Conservation (phyloP, 2,329 filamentous ascomycete species). For the Pyricularia pennisetigena region DNA sequence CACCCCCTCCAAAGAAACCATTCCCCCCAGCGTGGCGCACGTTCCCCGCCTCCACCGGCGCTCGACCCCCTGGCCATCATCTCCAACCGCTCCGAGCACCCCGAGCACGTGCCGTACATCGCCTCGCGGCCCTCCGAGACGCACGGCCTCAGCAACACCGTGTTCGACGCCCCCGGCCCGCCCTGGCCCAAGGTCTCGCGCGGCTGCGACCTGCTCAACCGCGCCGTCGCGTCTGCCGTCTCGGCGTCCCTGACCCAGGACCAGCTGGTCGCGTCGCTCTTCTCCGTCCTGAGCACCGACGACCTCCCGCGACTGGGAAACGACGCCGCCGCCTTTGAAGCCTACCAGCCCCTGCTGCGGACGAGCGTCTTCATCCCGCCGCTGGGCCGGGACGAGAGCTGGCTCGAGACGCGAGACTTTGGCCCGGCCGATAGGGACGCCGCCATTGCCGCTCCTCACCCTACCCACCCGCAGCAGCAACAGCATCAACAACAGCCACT, state of each 20-base stretch:
- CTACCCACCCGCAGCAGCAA: slow-evolving; percentile 20
- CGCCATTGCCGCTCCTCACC: slow-evolving; percentile 20
- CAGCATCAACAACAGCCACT: slow-evolving; percentile 14
- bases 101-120: slow-evolving; percentile 48
- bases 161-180: slow-evolving; percentile 31
- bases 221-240: slow-evolving; percentile 29
- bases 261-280: slow-evolving; percentile 39
- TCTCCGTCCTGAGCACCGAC: slow-evolving; percentile 45
- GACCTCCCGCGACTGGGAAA: slow-evolving; percentile 34
- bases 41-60: slow-evolving; percentile 6
- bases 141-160: slow-evolving; percentile 54
- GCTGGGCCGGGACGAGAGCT: slow-evolving; percentile 39
- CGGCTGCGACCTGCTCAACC: slow-evolving; percentile 36
- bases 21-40: slow-evolving; percentile 9
- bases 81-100: slow-evolving; percentile 46
- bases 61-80: slow-evolving; percentile 48
- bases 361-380: slow-evolving; percentile 52
- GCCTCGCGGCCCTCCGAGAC: slow-evolving; percentile 34
- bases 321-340: slow-evolving; percentile 35
- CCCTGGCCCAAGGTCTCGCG: slow-evolving; percentile 51
- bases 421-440: slow-evolving; percentile 10
- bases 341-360: slow-evolving; percentile 42
- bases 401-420: slow-evolving; percentile 27
- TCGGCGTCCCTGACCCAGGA: slow-evolving; percentile 23
- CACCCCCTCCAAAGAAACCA: slow-evolving; percentile 10